phyloP scores from a whole-genome alignment of 805 yeast species.

The Ogataea pini region DNA sequence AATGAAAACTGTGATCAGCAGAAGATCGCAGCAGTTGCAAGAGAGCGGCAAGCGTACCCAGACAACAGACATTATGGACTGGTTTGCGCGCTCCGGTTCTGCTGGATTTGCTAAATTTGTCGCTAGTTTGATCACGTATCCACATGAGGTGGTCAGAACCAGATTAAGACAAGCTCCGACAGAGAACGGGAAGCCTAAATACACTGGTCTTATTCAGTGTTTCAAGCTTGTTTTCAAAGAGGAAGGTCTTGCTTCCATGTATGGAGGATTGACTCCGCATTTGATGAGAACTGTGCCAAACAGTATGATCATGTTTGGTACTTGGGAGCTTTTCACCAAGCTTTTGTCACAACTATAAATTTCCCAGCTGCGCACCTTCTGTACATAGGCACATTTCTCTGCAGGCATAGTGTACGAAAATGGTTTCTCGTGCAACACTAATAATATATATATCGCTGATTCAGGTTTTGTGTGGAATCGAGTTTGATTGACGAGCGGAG shows the following conservation, averaged over 20 bases:
- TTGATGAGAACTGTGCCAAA: conserved; percentile 95
- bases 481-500: too few species aligned
- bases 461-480: not conserved
- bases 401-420: not conserved
- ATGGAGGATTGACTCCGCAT: conserved; percentile 98
- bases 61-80: conserved; percentile 70
- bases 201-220: conserved; percentile 86
- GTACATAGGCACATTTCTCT: conserved; percentile 1
- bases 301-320: conserved; percentile 97
- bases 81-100: conserved; percentile 96
- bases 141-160: conserved; percentile 96
- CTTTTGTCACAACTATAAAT: conserved; percentile 42
- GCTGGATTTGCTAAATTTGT: conserved; percentile 95
- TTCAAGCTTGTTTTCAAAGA: conserved; percentile 83
- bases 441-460: not conserved
- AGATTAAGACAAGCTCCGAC: conserved; percentile 92
- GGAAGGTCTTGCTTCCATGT: conserved; percentile 91
- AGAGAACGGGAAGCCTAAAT: conserved; percentile 77
- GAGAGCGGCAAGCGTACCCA: conserved; percentile 40
- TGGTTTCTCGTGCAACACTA: not conserved
- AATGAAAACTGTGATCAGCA: conserved; percentile 71
- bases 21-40: conserved; percentile 44
- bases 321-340: conserved; percentile 86
- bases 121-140: conserved; percentile 91
- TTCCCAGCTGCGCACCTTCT: conserved; percentile 7